Conservation (phyloP, 495 filamentous ascomycete species). For the Trichoderma asperelloides region DNA sequence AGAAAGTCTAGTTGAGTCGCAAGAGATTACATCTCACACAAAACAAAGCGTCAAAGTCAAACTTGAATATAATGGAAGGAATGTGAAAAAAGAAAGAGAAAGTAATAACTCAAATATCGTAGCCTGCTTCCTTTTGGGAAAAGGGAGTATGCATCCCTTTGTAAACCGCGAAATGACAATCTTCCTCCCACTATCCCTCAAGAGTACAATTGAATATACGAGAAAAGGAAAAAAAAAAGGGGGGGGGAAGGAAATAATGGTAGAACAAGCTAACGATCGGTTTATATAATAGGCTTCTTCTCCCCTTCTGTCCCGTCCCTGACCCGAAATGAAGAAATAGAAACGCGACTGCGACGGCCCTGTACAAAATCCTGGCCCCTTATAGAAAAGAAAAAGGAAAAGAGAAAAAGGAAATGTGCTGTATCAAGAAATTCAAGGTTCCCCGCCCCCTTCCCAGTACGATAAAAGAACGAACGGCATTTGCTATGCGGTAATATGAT, state of each 20-base stretch:
- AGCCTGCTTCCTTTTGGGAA: neutral
- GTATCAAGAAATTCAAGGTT: neutral
- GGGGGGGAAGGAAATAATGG: neutral
- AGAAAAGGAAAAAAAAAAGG: neutral
- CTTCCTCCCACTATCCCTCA: neutral
- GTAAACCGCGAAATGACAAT: neutral
- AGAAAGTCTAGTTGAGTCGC: neutral
- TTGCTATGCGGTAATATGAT: slow-evolving; percentile 13
- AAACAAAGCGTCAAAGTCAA: neutral
- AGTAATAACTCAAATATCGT: neutral
- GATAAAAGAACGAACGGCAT: slow-evolving; percentile 16
- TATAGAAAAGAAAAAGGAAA: slow-evolving; percentile 8
- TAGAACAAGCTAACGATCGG: neutral
- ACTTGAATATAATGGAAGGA: neutral
- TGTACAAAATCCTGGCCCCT: neutral
- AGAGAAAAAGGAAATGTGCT: slow-evolving; percentile 1
- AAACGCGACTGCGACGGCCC: neutral
- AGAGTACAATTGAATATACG: neutral
- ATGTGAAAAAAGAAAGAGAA: neutral
- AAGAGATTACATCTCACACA: neutral
- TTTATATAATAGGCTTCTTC: neutral
- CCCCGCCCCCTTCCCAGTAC: neutral
- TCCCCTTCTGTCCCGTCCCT: neutral
- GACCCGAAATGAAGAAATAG: neutral
- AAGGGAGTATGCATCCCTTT: neutral